phyloP scores from a whole-genome alignment of 2,329 filamentous ascomycete species.

The Fusarium sp. region DNA sequence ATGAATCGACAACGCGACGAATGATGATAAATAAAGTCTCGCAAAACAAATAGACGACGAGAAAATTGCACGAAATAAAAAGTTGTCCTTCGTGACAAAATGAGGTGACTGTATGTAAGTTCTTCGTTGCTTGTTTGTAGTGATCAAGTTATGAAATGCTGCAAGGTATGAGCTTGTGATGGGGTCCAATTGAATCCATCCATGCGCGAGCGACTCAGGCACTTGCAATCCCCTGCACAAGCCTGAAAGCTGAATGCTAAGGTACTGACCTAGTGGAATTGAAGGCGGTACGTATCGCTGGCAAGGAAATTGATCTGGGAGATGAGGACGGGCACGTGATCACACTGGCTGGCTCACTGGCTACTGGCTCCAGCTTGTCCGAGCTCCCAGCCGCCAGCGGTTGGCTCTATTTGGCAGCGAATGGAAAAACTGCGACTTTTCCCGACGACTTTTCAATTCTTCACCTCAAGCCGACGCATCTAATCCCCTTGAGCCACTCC shows the following conservation, averaged over 20 bases:
- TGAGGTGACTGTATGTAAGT: slow-evolving; percentile 1
- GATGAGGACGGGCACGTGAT: slow-evolving; percentile 37
- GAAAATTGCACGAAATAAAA: neutral
- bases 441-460: slow-evolving; percentile 54
- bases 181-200: slow-evolving; percentile 25
- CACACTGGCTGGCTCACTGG: slow-evolving; percentile 34
- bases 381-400: slow-evolving; percentile 45
- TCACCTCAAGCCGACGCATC: slow-evolving; percentile 49
- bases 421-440: slow-evolving; percentile 58
- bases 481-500: slow-evolving; percentile 51
- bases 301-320: neutral
- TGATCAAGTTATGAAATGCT: slow-evolving; percentile 20
- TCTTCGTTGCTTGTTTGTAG: slow-evolving; percentile 16
- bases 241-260: neutral
- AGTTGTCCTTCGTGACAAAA: neutral
- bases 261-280: neutral
- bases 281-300: neutral
- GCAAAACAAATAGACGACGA: neutral
- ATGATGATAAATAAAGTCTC: neutral
- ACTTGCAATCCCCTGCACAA: slow-evolving; percentile 19
- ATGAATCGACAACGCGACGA: neutral
- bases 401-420: slow-evolving; percentile 33
- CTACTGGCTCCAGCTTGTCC: slow-evolving; percentile 43
- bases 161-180: slow-evolving; percentile 23
- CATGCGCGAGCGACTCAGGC: slow-evolving; percentile 18